phyloP scores from a whole-genome alignment of 2,329 filamentous ascomycete species.

The Sporothrix phasma region DNA sequence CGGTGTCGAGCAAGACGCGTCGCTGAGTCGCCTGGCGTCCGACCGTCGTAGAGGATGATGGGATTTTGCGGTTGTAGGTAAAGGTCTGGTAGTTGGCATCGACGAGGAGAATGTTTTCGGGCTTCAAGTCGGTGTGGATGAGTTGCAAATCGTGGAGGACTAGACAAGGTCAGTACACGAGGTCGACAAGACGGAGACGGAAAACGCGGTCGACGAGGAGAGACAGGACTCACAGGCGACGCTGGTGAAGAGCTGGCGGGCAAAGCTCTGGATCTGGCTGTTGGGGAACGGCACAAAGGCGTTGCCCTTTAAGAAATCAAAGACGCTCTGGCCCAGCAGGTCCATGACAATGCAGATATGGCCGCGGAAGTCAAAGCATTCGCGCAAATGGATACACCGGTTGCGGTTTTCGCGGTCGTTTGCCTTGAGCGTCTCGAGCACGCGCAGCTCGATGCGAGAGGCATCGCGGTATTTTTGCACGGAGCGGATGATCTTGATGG shows the following conservation, averaged over 20 bases:
- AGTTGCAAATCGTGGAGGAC: conserved; percentile 94
- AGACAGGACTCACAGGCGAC: conserved; percentile 71
- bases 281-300: conserved; percentile 94
- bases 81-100: conserved; percentile 58
- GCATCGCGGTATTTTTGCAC: conserved; percentile 98
- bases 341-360: conserved; percentile 85
- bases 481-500: conserved; percentile 95
- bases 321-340: conserved; percentile 84
- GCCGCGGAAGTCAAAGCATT: conserved; percentile 94
- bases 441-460: conserved; percentile 84
- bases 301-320: conserved; percentile 95
- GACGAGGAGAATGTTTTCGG: conserved; percentile 59
- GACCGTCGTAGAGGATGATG: conserved; percentile 52
- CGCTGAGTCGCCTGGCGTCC: conserved; percentile 53
- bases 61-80: conserved; percentile 60
- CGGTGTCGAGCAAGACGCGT: conserved; percentile 55
- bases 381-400: conserved; percentile 89
- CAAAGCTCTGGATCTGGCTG: conserved; percentile 96
- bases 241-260: conserved; percentile 90
- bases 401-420: conserved; percentile 91
- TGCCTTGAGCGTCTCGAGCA: conserved; percentile 80
- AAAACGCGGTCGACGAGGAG: background rate
- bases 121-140: conserved; percentile 78
- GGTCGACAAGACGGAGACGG: background rate
- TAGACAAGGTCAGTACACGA: conserved; percentile 28